phyloP scores from a whole-genome alignment of 495 filamentous ascomycete genomes.

The Daldinia grandis region DNA sequence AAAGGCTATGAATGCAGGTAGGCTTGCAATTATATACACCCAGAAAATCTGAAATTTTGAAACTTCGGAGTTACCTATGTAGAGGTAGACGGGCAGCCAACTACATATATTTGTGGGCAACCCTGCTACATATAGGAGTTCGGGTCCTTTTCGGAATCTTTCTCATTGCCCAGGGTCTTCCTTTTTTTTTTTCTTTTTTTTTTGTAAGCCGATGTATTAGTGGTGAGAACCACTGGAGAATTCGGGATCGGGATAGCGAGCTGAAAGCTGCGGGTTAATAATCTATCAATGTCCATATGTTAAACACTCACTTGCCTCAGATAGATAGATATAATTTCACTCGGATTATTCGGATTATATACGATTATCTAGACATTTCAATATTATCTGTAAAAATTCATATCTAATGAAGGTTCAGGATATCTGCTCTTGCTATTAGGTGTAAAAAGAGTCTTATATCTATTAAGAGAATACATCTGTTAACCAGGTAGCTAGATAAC shows the following conservation, averaged over 20 bases:
- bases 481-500: neutral
- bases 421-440: neutral
- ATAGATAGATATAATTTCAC: too few relatives aligned
- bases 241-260: neutral
- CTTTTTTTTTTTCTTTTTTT: neutral
- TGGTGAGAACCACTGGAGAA: neutral
- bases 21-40: neutral
- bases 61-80: neutral
- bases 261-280: neutral
- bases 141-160: neutral
- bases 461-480: neutral
- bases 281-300: neutral
- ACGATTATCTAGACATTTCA: too few relatives aligned
- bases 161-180: neutral
- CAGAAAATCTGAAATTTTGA: neutral
- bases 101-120: neutral
- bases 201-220: neutral
- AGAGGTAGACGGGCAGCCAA: neutral
- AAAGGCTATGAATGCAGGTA: neutral
- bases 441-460: neutral
- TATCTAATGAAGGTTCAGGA: neutral
- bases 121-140: neutral
- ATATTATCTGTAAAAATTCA: too few relatives aligned
- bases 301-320: neutral
- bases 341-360: too few relatives aligned